Evolutionary conservation across 2,329 filamentous ascomycete genomes (phyloP).

Genomic region (Aspergillus floridensis): DNA sequence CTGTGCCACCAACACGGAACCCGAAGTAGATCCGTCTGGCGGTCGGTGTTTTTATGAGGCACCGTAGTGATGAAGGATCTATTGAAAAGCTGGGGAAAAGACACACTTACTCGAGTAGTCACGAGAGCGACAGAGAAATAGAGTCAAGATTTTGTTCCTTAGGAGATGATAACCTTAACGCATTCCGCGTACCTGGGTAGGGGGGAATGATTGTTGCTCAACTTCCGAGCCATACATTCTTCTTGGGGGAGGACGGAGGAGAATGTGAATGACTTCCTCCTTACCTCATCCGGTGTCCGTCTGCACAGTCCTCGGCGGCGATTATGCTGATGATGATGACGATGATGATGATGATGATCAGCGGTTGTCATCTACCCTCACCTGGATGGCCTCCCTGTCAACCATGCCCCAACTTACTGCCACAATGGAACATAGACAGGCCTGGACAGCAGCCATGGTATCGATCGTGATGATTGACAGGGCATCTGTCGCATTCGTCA

Average conservation of each 20-base stretch:
- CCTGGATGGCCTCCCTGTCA: constrained; percentile 9
- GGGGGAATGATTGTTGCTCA: no score
- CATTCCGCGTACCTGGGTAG: neutral
- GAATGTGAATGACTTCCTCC: neutral
- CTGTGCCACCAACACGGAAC: neutral
- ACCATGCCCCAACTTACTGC: constrained; percentile 7
- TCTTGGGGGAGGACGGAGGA: neutral
- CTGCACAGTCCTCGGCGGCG: neutral
- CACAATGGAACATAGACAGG: neutral
- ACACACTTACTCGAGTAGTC: no score
- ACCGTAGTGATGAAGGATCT: neutral
- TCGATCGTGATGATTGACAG: constrained; percentile 1
- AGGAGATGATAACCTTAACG: neutral
- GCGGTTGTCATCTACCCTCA: constrained; percentile 8
- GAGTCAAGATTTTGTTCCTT: no score
- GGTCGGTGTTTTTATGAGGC: neutral
- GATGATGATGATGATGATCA: constrained; percentile 4
- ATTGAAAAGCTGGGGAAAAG: no score
- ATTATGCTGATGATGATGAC: neutral
- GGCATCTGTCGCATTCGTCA: constrained; percentile 14
- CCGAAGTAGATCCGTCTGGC: constrained; percentile 8
- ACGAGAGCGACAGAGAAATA: no score
- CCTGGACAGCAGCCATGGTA: neutral
- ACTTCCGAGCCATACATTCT: neutral
- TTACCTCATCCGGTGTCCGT: neutral